Conservation (phyloP, 1,139 yeast species). For the Scheffersomyces parashehatae region DNA sequence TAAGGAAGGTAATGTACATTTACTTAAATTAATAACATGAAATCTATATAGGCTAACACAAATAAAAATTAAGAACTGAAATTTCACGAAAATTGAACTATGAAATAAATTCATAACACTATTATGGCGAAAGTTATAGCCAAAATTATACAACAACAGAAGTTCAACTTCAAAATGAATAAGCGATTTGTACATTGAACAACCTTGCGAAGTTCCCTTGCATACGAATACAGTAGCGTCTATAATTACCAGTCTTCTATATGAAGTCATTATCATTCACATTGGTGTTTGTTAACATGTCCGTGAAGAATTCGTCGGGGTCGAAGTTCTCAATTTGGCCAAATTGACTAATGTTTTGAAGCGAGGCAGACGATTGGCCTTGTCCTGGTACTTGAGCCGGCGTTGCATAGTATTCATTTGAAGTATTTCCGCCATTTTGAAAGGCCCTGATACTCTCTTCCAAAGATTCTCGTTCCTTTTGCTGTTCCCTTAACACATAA, state of each 20-base stretch:
- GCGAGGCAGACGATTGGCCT: not conserved
- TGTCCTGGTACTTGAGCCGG: not conserved
- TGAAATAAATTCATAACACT: no score
- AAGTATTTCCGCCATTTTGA: constrained; percentile 4
- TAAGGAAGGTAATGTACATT: no score
- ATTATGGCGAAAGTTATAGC: no score
- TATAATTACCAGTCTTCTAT: not conserved
- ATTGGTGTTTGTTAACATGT: constrained; percentile 10
- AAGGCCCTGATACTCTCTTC: constrained; percentile 15
- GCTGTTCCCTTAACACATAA: constrained; percentile 42
- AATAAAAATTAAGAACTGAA: no score
- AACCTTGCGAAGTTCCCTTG: no score
- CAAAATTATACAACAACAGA: no score
- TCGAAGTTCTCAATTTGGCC: constrained; percentile 10
- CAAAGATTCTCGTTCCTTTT: constrained; percentile 22
- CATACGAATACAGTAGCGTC: not conserved
- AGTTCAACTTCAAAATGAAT: no score
- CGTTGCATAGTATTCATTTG: not conserved
- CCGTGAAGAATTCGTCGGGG: constrained; percentile 20
- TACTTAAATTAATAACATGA: no score
- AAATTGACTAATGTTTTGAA: not conserved
- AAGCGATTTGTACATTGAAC: no score
- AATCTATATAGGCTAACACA: no score
- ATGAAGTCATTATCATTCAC: constrained; percentile 2
- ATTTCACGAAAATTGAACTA: no score